Percentiles rank a stretch among this genome's conserved stretches.
phyloP scores from a whole-genome alignment of 2,329 filamentous ascomycete species.

The Huntiella savannae region DNA sequence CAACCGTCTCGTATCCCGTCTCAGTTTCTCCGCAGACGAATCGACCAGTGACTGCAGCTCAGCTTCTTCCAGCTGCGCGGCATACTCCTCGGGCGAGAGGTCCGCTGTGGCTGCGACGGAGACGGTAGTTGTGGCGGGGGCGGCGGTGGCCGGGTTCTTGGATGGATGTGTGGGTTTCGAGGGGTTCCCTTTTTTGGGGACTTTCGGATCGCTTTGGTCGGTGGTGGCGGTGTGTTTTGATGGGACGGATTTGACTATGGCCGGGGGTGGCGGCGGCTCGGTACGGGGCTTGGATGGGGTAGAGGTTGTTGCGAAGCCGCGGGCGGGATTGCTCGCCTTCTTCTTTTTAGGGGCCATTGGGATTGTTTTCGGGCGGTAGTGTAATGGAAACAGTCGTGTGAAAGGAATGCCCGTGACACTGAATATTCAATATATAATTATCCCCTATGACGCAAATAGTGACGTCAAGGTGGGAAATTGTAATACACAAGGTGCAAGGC shows the following conservation, averaged over 20 bases:
- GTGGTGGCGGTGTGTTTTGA: too few species aligned
- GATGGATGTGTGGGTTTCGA: too few species aligned
- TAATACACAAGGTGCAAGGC: too few species aligned
- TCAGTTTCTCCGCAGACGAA: conserved; percentile 59
- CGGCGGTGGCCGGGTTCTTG: neutral
- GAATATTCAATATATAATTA: too few species aligned
- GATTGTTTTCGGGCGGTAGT: neutral
- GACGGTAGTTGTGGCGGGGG: conserved; percentile 12
- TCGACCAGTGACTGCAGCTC: conserved; percentile 78
- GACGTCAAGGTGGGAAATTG: too few species aligned
- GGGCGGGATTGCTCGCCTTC: conserved; percentile 74
- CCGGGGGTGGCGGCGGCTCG: conserved; percentile 24
- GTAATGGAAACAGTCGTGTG: neutral
- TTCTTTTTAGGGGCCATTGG: conserved; percentile 66
- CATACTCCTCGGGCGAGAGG: conserved; percentile 72
- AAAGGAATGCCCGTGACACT: neutral
- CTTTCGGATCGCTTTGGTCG: too few species aligned
- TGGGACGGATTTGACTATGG: neutral
- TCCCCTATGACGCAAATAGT: too few species aligned
- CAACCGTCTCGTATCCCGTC: conserved; percentile 61
- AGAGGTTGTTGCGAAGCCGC: conserved; percentile 87
- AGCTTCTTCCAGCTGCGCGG: conserved; percentile 73
- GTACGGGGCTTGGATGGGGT: conserved; percentile 63
- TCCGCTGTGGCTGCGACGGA: conserved; percentile 21
- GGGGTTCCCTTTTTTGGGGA: too few species aligned